Evolutionary conservation across 2,329 filamentous ascomycete genomes (phyloP), one percentile per base, ranked within the genome.

Genomic region (Ophiocordyceps robertsii): DNA sequence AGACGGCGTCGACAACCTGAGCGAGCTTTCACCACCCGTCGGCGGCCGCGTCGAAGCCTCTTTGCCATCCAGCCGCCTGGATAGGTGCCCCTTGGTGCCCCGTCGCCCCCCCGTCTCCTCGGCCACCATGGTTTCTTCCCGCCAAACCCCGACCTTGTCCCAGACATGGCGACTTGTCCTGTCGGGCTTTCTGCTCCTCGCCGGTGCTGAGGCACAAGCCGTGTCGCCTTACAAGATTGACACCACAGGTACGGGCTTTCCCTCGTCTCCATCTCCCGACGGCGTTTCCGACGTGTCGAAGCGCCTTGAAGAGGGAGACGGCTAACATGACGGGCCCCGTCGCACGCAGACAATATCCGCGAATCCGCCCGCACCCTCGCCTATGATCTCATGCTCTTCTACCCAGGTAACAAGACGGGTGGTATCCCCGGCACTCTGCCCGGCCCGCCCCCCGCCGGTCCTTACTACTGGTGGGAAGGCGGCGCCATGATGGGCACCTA

Each of bases 391-490:
- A 67, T 74, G 57, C 51, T 62, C 13, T 68, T 67, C 51, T 75
- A 75, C 56, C 59, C 66, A 32, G 71, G 70, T 44, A 70, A 74
- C 49, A 51, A 64, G 44, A 60, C 68, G 1, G 72, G 73, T 42
- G 60, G 66, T 53, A 70, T 68, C 14, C 73, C 73, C 8, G 74
- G 74, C 30, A 76, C 75, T 50, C 57, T 77, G 11, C 73, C 73
- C 1, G 73, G 73, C 0, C 74, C 74, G 42, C 73, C 73, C 49
- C 55, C 57, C 2, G 54, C 55, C 29, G 48, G 56, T 14, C 67
- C 72, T 47, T 82, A 81, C 57, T 84, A 84, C 66, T 86, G 81
- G 81, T 86, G 81, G 81, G 77, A 85, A 56, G 77, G 76, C 6
- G 75, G 77, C 41, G 75, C 77, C 13, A 68, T 86, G 62, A 82